phyloP scores from a whole-genome alignment of 169 alveolate species.

The Neospora caninum region DNA sequence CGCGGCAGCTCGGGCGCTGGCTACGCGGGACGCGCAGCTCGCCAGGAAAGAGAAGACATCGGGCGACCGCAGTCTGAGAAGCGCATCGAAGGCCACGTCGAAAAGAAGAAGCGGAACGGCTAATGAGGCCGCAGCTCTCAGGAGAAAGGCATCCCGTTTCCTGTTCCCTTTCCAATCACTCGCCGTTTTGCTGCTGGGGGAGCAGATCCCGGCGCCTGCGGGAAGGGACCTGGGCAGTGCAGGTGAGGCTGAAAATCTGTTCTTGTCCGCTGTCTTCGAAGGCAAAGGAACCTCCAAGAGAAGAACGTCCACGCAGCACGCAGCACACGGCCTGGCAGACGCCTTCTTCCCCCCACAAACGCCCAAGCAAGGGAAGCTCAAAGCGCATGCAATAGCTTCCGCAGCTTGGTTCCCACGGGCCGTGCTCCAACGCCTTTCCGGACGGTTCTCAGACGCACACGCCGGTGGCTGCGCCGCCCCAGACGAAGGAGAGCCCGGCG shows the following conservation, averaged over 20 bases:
- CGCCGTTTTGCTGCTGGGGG: too few species aligned
- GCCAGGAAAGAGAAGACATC: not conserved
- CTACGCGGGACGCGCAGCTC: not conserved
- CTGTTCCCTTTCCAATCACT: too few species aligned
- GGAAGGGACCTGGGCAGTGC: too few species aligned
- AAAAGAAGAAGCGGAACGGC: not conserved
- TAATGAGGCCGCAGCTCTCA: not conserved
- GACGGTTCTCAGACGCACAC: too few species aligned
- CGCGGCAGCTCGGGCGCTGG: not conserved
- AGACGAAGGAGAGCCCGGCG: too few species aligned
- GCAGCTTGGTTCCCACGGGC: not conserved
- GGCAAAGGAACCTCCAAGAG: not conserved
- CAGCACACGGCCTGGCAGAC: not conserved
- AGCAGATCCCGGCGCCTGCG: too few species aligned
- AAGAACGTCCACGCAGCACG: not conserved
- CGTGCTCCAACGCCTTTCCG: too few species aligned
- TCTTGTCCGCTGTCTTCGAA: not conserved
- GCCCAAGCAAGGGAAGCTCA: not conserved
- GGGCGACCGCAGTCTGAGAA: slow-evolving; percentile 2
- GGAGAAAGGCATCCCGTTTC: not conserved
- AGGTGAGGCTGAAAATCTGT: too few species aligned
- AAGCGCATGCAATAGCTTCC: not conserved
- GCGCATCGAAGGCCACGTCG: not conserved
- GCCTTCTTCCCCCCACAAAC: not conserved
- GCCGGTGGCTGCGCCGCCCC: too few species aligned